A percentile compares a stretch with the other conserved stretches of the same genome.
Conservation (phyloP, 768 basidiomycete species). For the Tylopilus rubrobrunneus region DNA sequence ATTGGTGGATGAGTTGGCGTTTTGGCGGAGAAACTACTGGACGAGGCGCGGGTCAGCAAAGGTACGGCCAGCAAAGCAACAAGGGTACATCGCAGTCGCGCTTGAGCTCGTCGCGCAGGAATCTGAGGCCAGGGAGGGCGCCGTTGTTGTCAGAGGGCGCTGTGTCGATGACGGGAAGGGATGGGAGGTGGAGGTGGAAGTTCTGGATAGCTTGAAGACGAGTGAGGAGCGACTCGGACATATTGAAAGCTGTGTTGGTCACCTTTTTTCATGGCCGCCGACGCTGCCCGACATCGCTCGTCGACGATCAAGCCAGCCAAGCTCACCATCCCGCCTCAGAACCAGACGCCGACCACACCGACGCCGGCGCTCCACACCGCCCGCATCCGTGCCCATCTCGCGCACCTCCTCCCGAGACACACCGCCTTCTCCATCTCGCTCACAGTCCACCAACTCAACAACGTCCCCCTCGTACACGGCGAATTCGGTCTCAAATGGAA, state of each 20-base stretch:
- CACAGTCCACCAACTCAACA: conserved; percentile 62
- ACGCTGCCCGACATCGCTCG: conserved; percentile 2
- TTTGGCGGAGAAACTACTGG: conserved; percentile 43
- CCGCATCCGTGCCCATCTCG: conserved; percentile 53
- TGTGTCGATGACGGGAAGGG: conserved; percentile 34
- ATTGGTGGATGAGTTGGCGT: conserved; percentile 51
- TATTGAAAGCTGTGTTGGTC: neutral
- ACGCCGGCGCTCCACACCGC: neutral
- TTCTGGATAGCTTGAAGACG: conserved; percentile 15
- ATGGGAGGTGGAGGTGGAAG: conserved; percentile 18
- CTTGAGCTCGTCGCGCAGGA: conserved; percentile 38
- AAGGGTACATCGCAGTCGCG: conserved; percentile 39
- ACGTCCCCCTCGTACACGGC: conserved; percentile 68
- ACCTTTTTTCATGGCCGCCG: neutral
- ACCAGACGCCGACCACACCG: neutral
- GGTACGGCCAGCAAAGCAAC: neutral
- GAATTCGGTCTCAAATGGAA: conserved; percentile 71
- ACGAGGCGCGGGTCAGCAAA: conserved; percentile 11
- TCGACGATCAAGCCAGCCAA: neutral
- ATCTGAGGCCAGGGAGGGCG: conserved; percentile 37
- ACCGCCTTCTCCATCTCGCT: conserved; percentile 62
- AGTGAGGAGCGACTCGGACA: neutral
- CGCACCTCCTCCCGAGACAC: conserved; percentile 60
- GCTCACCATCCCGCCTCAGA: neutral
- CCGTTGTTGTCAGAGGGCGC: conserved; percentile 5